phyloP scores from a whole-genome alignment of 73 alveolate genomes.

The Diophrys appendiculata region DNA sequence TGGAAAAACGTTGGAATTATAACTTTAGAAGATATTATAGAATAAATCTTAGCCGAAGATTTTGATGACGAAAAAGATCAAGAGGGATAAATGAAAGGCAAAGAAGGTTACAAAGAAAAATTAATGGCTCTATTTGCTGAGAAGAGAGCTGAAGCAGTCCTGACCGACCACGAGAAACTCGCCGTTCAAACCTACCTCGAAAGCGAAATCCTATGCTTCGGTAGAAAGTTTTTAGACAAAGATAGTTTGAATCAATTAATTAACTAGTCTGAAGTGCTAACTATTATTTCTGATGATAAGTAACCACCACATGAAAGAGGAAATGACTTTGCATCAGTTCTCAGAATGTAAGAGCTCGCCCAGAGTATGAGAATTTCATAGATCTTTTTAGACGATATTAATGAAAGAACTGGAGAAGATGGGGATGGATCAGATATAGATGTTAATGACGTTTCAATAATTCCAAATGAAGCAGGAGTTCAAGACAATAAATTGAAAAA shows the following conservation, averaged over 20 bases:
- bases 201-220: conserved; percentile 1
- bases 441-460: not conserved
- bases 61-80: conserved; percentile 80
- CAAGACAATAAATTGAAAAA: not conserved
- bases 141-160: not conserved
- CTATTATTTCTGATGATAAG: conserved; percentile 10
- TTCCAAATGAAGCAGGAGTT: not conserved
- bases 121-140: conserved; percentile 35
- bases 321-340: not conserved
- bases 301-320: not conserved
- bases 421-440: not conserved
- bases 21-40: conserved; percentile 90
- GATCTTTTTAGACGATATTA: too few species aligned
- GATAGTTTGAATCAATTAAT: conserved; percentile 4
- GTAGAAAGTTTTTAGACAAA: not conserved
- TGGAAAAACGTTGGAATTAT: conserved; percentile 68
- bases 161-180: conserved; percentile 5
- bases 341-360: not conserved
- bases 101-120: conserved; percentile 18
- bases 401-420: not conserved
- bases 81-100: conserved; percentile 13
- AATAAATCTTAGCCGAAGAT: conserved; percentile 74
- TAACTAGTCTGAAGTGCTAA: conserved; percentile 14
- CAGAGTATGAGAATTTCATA: not conserved
- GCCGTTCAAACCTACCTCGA: conserved; percentile 6